These are phyloP conservation scores for Colletotrichum incanum DNA, from an alignment of 2,329 filamentous ascomycete species.

Conservation along the genomic window DNA sequence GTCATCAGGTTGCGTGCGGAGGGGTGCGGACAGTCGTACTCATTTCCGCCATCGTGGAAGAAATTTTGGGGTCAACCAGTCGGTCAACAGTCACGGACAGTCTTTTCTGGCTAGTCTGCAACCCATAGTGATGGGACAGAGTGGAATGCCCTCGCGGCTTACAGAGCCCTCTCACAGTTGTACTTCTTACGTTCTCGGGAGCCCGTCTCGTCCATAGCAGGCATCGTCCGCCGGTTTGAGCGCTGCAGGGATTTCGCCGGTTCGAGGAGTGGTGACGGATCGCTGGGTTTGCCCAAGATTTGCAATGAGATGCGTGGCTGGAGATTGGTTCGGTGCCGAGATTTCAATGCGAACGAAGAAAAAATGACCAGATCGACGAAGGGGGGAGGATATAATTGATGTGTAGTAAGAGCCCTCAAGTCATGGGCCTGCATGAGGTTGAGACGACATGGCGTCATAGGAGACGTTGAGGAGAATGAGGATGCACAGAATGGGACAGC, in stretches of 20 bases:
- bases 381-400: neutral
- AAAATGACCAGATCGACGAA: constrained; percentile 26
- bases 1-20: neutral
- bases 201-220: constrained; percentile 3
- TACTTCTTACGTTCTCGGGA: constrained; percentile 20
- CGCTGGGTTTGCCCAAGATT: constrained; percentile 15
- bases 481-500: neutral
- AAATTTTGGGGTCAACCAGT: neutral
- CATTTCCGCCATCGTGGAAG: neutral
- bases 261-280: neutral
- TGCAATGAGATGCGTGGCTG: constrained; percentile 1
- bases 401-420: constrained; percentile 5
- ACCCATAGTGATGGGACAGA: neutral
- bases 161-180: constrained; percentile 9
- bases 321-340: constrained; percentile 24
- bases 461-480: neutral
- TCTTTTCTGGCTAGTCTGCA: neutral
- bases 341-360: constrained; percentile 20
- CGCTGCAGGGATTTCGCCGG: constrained; percentile 24
- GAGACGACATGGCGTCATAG: constrained; percentile 18
- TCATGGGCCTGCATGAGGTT: constrained; percentile 19
- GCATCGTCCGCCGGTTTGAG: constrained; percentile 27
- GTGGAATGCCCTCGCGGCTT: neutral
- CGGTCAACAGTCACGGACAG: neutral
- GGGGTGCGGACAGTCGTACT: neutral